Percentiles rank a stretch among this genome's conserved stretches.
Evolutionary conservation across 2,329 filamentous ascomycete species (phyloP).

Genomic region (Venturia nashicola): DNA sequence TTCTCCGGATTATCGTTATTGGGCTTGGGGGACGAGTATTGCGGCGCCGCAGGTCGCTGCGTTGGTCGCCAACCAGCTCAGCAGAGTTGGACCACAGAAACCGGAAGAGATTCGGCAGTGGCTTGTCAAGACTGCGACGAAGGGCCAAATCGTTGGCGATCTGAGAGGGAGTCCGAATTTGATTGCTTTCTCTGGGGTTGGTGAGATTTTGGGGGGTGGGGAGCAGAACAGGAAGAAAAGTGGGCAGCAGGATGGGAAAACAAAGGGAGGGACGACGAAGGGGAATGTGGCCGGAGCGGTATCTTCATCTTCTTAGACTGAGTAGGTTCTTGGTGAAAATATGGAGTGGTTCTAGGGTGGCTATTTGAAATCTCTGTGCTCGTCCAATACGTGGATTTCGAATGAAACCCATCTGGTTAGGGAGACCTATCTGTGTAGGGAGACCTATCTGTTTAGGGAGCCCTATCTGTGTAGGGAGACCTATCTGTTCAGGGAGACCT

Average conservation of each 20-base stretch:
- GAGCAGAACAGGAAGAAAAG: neutral
- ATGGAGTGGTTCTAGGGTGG: no score
- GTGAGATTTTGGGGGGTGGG: neutral
- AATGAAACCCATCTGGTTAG: no score
- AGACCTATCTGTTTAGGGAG: no score
- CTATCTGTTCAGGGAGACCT: no score
- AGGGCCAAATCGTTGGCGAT: conserved; percentile 8
- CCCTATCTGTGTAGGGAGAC: no score
- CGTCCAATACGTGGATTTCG: no score
- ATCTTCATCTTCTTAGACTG: no score
- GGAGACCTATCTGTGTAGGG: no score
- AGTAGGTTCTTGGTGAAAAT: no score
- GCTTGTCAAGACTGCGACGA: conserved; percentile 6
- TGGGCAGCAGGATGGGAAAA: neutral
- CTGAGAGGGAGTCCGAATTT: conserved; percentile 7
- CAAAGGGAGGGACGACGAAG: no score
- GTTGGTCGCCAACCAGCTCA: conserved; percentile 7
- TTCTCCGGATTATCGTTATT: conserved; percentile 4
- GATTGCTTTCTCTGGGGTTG: conserved; percentile 7
- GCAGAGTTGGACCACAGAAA: conserved; percentile 2
- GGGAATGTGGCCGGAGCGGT: no score
- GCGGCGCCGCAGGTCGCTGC: conserved; percentile 11
- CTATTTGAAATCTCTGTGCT: no score
- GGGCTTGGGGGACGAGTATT: conserved; percentile 9
- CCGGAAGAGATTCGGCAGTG: conserved; percentile 9